Evolutionary conservation across 805 yeast genomes (phyloP).

Genomic region (Saturnispora mendoncae): DNA sequence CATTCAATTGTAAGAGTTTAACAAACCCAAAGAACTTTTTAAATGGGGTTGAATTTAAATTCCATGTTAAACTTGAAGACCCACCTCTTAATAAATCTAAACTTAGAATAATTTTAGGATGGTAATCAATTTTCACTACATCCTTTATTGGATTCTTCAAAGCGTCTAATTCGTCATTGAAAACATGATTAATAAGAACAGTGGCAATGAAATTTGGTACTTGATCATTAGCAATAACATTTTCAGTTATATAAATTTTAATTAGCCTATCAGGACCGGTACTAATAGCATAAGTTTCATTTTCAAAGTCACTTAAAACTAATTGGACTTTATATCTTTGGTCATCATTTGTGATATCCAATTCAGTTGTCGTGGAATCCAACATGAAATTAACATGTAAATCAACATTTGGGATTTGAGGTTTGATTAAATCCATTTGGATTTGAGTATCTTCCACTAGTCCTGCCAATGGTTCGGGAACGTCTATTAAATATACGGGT

Average conservation of each 20-base stretch:
- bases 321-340: slow-evolving; percentile 18
- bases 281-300: slow-evolving; percentile 27
- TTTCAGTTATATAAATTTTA: slow-evolving; percentile 26
- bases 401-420: slow-evolving; percentile 9
- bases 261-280: slow-evolving; percentile 31
- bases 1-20: slow-evolving; percentile 30
- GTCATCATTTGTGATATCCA: slow-evolving; percentile 21
- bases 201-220: slow-evolving; percentile 32
- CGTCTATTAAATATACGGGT: slow-evolving; percentile 35
- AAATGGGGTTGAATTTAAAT: slow-evolving; percentile 29
- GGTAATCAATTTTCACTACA: slow-evolving; percentile 39
- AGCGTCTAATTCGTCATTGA: slow-evolving; percentile 20
- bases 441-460: slow-evolving; percentile 30
- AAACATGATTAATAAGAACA: slow-evolving; percentile 33
- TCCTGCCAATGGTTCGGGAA: slow-evolving; percentile 26
- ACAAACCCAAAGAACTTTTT: slow-evolving; percentile 45
- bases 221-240: slow-evolving; percentile 20
- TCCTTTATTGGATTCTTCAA: background rate
- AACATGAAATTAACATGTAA: slow-evolving; percentile 28
- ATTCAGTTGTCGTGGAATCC: slow-evolving; percentile 19
- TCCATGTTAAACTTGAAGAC: slow-evolving; percentile 65
- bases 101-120: slow-evolving; percentile 66
- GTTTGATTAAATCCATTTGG: slow-evolving; percentile 24
- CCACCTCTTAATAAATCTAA: slow-evolving; percentile 67
- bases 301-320: slow-evolving; percentile 19